Conservation (phyloP, 2,329 filamentous ascomycete genomes). For the Rugonectria rugulosa region DNA sequence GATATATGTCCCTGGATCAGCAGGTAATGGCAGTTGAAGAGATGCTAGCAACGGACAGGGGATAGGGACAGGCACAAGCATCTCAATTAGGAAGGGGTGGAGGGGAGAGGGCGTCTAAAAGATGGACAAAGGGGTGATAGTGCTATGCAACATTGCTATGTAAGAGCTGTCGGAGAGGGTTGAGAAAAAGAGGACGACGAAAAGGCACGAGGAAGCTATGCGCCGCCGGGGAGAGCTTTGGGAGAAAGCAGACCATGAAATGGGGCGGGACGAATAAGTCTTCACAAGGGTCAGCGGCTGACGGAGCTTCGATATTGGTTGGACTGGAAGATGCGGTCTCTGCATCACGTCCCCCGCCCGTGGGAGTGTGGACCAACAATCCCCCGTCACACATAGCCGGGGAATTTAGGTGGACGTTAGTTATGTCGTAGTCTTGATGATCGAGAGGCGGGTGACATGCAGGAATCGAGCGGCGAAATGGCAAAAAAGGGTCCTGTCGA, state of each 20-base stretch:
- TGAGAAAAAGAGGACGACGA: slow-evolving; percentile 21
- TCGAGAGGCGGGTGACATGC: slow-evolving; percentile 39
- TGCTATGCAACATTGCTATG: slow-evolving; percentile 43
- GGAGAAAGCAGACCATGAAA: slow-evolving; percentile 15
- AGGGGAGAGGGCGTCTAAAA: slow-evolving; percentile 17
- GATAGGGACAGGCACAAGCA: slow-evolving; percentile 18
- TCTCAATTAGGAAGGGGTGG: background rate
- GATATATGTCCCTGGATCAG: slow-evolving; percentile 39
- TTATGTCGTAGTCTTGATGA: too few relatives aligned
- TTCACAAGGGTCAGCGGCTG: slow-evolving; percentile 52
- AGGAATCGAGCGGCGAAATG: slow-evolving; percentile 17
- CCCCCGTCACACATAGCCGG: slow-evolving; percentile 37
- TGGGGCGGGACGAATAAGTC: slow-evolving; percentile 20
- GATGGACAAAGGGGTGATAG: slow-evolving; percentile 31
- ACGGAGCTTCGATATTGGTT: slow-evolving; percentile 63
- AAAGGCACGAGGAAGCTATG: slow-evolving; percentile 31
- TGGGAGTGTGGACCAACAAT: slow-evolving; percentile 28
- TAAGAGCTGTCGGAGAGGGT: slow-evolving; percentile 10
- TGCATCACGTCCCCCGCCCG: slow-evolving; percentile 25
- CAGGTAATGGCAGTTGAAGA: slow-evolving; percentile 26
- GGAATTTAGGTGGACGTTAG: slow-evolving; percentile 23
- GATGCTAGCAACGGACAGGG: slow-evolving; percentile 28
- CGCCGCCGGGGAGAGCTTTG: slow-evolving; percentile 29
- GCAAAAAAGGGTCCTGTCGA: slow-evolving; percentile 16
- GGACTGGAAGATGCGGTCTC: slow-evolving; percentile 38